Evolutionary conservation across 768 basidiomycete genomes (phyloP).

Genomic region (Lentinula lateritia): DNA sequence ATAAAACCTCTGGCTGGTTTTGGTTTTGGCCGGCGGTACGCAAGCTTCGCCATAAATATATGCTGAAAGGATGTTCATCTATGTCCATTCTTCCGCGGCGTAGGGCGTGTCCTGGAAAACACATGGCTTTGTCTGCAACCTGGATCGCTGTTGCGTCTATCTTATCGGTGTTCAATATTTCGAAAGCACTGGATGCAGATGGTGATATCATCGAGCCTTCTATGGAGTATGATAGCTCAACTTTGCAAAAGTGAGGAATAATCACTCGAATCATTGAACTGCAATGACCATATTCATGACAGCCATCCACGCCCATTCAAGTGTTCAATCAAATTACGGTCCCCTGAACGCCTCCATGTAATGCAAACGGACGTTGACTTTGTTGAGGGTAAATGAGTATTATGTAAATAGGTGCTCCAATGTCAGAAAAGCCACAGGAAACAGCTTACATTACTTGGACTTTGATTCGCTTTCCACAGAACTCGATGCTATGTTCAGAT

Average conservation of each 20-base stretch:
- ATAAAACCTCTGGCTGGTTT: not conserved
- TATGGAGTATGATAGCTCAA: conserved; percentile 1
- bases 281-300: no score
- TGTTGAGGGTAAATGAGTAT: not conserved
- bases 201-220: conserved; percentile 7
- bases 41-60: not conserved
- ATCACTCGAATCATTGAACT: not conserved
- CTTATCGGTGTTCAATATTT: conserved; percentile 22
- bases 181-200: conserved; percentile 2
- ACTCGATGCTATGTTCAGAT: no score
- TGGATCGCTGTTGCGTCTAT: conserved; percentile 22
- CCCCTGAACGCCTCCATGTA: not conserved
- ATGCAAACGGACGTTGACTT: not conserved
- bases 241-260: not conserved
- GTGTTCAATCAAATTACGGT: not conserved
- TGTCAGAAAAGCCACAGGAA: no score
- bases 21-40: conserved; percentile 6
- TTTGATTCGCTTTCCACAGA: no score
- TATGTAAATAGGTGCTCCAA: no score
- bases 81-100: not conserved
- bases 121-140: conserved; percentile 21
- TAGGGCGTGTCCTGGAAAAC: not conserved
- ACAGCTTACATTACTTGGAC: no score
- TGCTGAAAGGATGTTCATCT: not conserved
- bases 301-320: not conserved